These are phyloP conservation scores for Mycena chlorophos DNA, from an alignment of 768 basidiomycete species.

Conservation along the genomic window DNA sequence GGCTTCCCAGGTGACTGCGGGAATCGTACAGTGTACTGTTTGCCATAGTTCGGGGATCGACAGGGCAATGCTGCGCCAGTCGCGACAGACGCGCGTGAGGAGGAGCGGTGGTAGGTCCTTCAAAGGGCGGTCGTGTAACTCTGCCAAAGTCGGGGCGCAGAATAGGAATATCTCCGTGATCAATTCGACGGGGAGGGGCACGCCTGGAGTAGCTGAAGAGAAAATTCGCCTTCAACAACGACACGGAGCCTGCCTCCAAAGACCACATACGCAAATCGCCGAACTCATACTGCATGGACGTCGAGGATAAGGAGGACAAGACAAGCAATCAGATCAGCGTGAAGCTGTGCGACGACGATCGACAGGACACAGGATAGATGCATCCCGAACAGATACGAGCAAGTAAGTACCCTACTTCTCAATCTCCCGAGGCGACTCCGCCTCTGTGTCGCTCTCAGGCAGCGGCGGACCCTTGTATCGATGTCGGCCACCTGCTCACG, in stretches of 20 bases:
- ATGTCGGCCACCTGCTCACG: constrained; percentile 10
- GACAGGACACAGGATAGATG: no score
- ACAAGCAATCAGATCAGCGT: no score
- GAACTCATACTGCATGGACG: no score
- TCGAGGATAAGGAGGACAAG: no score
- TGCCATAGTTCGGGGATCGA: not conserved
- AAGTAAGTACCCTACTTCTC: not conserved
- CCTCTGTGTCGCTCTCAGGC: not conserved
- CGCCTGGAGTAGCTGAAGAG: no score
- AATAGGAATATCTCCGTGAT: not conserved
- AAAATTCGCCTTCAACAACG: no score
- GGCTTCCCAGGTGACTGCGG: no score
- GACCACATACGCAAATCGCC: no score
- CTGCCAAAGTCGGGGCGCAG: not conserved
- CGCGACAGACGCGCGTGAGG: not conserved
- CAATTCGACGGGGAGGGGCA: not conserved
- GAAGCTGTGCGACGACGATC: no score
- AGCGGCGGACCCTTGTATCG: constrained; percentile 18
- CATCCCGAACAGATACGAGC: no score
- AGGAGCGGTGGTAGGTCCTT: not conserved
- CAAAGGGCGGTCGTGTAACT: not conserved
- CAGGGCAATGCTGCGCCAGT: not conserved
- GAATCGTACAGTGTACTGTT: not conserved
- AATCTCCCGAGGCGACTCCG: not conserved
- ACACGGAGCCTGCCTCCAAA: no score